Evolutionary conservation across 345 rosid genomes (phyloP), one percentile per base, ranked within the genome.

Genomic region (Eucalyptus guilfoylei): DNA sequence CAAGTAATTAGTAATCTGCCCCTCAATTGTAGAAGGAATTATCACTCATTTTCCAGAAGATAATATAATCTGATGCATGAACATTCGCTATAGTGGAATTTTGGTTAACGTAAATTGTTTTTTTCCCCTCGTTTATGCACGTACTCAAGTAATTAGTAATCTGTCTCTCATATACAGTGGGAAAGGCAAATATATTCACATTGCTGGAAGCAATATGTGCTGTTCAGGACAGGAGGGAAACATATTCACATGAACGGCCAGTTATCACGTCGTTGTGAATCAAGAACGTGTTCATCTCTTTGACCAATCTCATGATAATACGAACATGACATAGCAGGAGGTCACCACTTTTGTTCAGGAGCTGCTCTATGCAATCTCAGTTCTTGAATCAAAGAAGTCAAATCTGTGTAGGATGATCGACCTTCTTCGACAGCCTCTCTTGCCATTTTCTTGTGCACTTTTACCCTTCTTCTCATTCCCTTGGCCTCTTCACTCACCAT

Each of bases 341-440:
- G 76, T 34, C 34, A 14, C 76, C 34, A 81, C 49, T 81, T 40
- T 81, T 81, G 47, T 81, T 47, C 30, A 5, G 34, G 26, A 21
- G 30, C 23, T 21, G 28, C 86, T 81, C 6, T 6, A 62, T 26
- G 30, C 3, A n/a, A 26, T 32, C 86, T 91, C 87, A 91, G 23
- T 34, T 91, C 91, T 49, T 88, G 58, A 32, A 92, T 81, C 12
- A 90, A 60, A 58, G 90, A 88, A 64, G 76, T 64, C 19, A 64
- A 64, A 28, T 55, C 62, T 55, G 62, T 30, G 55, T 32, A 40
- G 30, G 91, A 93, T 4, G 94, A 93, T 24, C 92, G 93, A 14
- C 91, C 92, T 52, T 90, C 89, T 52, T 91, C 88, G n/a, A 91
- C 83, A 34, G 92, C 93, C 64, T 67, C 76, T 80, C 40, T 90